Base-by-base conservation (phyloP, 2,329 filamentous ascomycete genomes). In the Endothia cerciana region DNA sequence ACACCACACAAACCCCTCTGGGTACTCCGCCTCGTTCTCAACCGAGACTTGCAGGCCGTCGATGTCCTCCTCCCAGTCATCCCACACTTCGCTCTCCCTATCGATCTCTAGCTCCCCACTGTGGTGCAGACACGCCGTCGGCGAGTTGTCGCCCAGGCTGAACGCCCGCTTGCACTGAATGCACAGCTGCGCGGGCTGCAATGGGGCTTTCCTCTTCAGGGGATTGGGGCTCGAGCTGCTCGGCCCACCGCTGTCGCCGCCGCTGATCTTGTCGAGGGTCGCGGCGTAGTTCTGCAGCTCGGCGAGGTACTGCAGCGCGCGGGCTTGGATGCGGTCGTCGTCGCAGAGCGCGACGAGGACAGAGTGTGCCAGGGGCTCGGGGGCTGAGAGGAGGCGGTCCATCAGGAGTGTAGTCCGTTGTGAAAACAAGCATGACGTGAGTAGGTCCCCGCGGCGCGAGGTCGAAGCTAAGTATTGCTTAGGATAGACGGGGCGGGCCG, bases 321-420 rank as follows among this genome's bases (percentile, higher is more conserved):
- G 66, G 17, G 60, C 41, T 19, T 60, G 60, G 36, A 68, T 33
- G 5, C 56, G 41, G 17, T 64, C 41, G 28, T 61, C 51, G 57
- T 68, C 63, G 64, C 66, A 68, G 25, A 68, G 56, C 8, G 66
- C 66, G 4, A 68, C 60, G 36, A 68, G 66, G 33, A 68, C 36
- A 28, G 66, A 58, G 57, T 59, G 66, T 28, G 63, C 47, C 4
- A 58, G 55, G 5, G 66, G 60, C 19, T 68, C 66, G 3, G 63
- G 47, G 4, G 66, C 60, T 41, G 65, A 15, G 15, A 66, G 60
- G 25, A 68, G 59, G 47, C 63, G 66, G 22, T 68, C 60, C 66
- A 68, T 68, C 8, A 1, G 41, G 13, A 15, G 13, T 15, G 41
- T 15, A 11, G 41, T 43, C 13, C 2, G 1, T 4, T 43, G 41